Evolutionary conservation across 768 basidiomycete species (phyloP).

Genomic region (Rhodotorula kratochvilovae): DNA sequence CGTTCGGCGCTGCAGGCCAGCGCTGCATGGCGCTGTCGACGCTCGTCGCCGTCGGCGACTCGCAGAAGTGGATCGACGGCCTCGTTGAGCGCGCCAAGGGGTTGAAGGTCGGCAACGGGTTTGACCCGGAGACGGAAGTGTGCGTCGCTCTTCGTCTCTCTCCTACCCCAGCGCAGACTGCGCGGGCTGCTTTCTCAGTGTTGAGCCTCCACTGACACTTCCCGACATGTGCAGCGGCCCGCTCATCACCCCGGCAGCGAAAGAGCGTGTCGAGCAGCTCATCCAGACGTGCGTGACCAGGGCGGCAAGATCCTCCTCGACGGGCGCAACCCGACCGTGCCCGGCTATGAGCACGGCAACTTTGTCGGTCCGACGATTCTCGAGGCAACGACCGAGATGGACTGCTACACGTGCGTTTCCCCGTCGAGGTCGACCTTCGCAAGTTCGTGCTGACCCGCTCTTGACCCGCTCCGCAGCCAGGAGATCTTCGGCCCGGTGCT

Average conservation of each 20-base stretch:
- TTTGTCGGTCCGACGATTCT: constrained; percentile 91
- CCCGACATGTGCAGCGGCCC: constrained; percentile 49
- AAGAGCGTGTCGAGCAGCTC: constrained; percentile 66
- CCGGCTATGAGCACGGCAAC: constrained; percentile 78
- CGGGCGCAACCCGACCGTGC: constrained; percentile 62
- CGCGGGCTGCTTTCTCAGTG: no score
- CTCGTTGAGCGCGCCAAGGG: constrained; percentile 72
- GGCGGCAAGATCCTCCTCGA: constrained; percentile 84
- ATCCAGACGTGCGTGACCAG: constrained; percentile 60
- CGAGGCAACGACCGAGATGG: constrained; percentile 75
- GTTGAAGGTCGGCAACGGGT: constrained; percentile 82
- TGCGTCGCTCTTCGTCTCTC: constrained; percentile 50
- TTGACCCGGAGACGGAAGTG: constrained; percentile 79
- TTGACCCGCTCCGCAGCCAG: constrained; percentile 62
- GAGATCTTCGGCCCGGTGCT: constrained; percentile 95
- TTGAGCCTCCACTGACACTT: no score
- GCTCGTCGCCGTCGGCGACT: constrained; percentile 72
- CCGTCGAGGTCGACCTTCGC: no score
- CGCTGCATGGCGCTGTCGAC: constrained; percentile 96
- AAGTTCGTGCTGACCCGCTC: background rate
- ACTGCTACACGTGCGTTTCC: constrained; percentile 75
- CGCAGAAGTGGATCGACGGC: constrained; percentile 75
- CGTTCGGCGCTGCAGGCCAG: constrained; percentile 93
- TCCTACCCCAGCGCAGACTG: no score
- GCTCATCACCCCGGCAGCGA: constrained; percentile 67